phyloP scores from a whole-genome alignment of 1,284 basidiomycete species.

The Moesziomyces aphidis region DNA sequence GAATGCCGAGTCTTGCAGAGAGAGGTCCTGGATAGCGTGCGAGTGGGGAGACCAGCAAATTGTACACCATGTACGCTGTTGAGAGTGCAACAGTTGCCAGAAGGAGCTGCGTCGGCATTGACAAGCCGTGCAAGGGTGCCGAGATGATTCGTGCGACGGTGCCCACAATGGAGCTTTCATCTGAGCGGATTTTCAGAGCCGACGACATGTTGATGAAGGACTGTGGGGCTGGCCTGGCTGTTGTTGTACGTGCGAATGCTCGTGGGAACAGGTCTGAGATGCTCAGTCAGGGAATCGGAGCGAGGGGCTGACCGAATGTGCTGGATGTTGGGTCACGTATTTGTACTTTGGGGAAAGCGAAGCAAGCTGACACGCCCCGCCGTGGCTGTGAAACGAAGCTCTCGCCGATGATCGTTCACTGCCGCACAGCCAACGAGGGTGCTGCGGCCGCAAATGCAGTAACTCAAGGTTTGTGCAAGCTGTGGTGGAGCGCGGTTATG shows the following conservation, averaged over 20 bases:
- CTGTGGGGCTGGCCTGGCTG: neutral
- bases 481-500: too few relatives aligned
- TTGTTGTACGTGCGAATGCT: neutral
- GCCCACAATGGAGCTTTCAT: slow-evolving; percentile 30
- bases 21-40: slow-evolving; percentile 49
- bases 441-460: too few relatives aligned
- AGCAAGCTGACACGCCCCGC: too few relatives aligned
- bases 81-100: slow-evolving; percentile 5
- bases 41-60: slow-evolving; percentile 40
- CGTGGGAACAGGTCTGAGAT: too few relatives aligned
- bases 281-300: too few relatives aligned
- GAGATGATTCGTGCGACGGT: slow-evolving; percentile 13
- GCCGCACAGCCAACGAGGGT: too few relatives aligned
- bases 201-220: slow-evolving; percentile 13
- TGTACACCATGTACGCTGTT: slow-evolving; percentile 40
- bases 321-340: neutral
- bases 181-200: neutral
- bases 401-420: too few relatives aligned
- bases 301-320: too few relatives aligned
- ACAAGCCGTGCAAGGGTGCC: slow-evolving; percentile 19
- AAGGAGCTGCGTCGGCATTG: slow-evolving; percentile 16
- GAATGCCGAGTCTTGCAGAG: slow-evolving; percentile 45
- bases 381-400: too few relatives aligned
- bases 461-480: too few relatives aligned
- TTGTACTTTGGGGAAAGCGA: slow-evolving; percentile 6